A percentile compares a stretch with the other conserved stretches of the same genome.
These are phyloP conservation scores for Lumnitzera littorea DNA, from an alignment of 345 rosid species.

Conservation along the genomic window DNA sequence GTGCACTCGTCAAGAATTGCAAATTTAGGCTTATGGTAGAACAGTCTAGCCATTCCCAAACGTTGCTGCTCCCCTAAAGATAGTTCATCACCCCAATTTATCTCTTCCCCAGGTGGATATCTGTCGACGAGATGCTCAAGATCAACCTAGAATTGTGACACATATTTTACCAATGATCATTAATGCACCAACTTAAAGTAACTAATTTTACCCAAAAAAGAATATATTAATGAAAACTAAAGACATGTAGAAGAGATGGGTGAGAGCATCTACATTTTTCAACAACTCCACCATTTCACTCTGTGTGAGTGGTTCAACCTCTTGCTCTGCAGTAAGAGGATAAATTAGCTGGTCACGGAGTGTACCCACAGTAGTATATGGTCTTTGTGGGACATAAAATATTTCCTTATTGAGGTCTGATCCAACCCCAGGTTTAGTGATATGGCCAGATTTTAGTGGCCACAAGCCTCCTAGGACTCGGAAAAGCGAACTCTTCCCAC, in stretches of 20 bases:
- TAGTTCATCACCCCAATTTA: slow-evolving; percentile 95
- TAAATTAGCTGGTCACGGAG: slow-evolving; percentile 95
- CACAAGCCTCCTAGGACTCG: slow-evolving; percentile 99
- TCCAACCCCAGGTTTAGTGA: slow-evolving; percentile 97
- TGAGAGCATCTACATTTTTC: slow-evolving; percentile 59
- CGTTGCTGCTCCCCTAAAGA: slow-evolving; percentile 99
- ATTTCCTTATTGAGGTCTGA: slow-evolving; percentile 98
- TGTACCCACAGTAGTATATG: slow-evolving; percentile 97
- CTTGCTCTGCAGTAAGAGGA: slow-evolving; percentile 81
- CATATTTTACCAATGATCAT: slow-evolving; percentile 8
- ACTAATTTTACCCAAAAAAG: background rate
- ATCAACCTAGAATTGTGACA: slow-evolving; percentile 56
- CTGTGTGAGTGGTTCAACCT: slow-evolving; percentile 58
- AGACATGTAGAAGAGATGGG: background rate
- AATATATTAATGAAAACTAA: background rate
- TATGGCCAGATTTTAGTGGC: slow-evolving; percentile 92
- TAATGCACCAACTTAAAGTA: background rate
- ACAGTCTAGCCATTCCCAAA: slow-evolving; percentile 96
- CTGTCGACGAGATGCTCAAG: slow-evolving; percentile 90
- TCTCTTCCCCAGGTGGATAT: slow-evolving; percentile 79
- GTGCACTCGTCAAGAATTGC: slow-evolving; percentile 99
- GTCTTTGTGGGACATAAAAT: slow-evolving; percentile 96
- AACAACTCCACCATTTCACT: slow-evolving; percentile 82
- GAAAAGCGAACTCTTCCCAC: slow-evolving; percentile 99
- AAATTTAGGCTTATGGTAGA: slow-evolving; percentile 97